Conservation (phyloP, 2,329 filamentous ascomycete species). For the Aspergillus sp. region DNA sequence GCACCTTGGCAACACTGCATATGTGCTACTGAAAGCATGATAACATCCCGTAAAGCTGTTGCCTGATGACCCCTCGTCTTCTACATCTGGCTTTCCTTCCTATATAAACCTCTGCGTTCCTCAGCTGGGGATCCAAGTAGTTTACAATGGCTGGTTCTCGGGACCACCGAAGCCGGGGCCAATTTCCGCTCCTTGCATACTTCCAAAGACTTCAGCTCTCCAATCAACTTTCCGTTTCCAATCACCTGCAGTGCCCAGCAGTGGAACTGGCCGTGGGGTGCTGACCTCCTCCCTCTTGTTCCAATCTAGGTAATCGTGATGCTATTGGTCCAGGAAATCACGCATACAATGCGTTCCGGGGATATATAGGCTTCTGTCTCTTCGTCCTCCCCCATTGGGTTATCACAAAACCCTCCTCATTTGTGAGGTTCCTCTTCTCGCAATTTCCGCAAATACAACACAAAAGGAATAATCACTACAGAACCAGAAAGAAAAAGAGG, state of each 20-base stretch:
- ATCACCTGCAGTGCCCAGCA: background rate
- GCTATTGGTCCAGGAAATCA: constrained; percentile 9
- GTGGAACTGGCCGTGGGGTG: constrained; percentile 1
- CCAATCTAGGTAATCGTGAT: background rate
- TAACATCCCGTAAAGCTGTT: constrained; percentile 5
- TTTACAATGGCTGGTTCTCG: background rate
- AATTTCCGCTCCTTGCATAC: background rate
- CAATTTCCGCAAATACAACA: background rate
- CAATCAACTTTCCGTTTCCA: background rate
- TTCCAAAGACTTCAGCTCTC: background rate
- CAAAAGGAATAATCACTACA: background rate
- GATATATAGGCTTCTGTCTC: background rate
- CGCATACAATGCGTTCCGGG: background rate
- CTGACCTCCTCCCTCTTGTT: background rate
- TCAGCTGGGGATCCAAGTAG: background rate
- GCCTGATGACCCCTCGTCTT: constrained; percentile 4
- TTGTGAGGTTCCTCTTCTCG: background rate
- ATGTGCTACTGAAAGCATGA: background rate
- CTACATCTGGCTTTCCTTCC: background rate
- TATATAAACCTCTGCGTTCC: constrained; percentile 2
- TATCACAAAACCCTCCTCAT: background rate
- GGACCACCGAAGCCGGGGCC: background rate
- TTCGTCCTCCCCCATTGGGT: background rate
- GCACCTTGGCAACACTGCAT: constrained; percentile 7
- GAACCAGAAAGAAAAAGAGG: background rate